phyloP scores from a whole-genome alignment of 1,284 basidiomycete genomes.

The Microbotryum saponariae region DNA sequence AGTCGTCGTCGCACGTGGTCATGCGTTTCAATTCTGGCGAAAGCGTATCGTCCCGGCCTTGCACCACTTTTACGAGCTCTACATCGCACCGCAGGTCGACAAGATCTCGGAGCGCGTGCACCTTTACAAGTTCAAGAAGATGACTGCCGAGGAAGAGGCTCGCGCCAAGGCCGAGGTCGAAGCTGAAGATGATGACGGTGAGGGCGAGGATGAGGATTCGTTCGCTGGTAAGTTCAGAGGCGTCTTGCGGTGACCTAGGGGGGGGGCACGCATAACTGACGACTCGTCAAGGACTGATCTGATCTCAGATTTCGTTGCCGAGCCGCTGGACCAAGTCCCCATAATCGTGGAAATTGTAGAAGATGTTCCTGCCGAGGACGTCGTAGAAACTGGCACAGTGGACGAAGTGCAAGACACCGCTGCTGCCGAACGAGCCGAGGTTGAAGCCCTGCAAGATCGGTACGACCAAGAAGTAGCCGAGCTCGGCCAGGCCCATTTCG shows the following conservation, averaged over 20 bases:
- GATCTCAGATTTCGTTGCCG: constrained; percentile 24
- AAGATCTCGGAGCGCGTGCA: constrained; percentile 35
- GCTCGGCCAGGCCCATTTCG: constrained; percentile 31
- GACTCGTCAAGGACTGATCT: neutral
- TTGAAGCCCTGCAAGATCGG: constrained; percentile 28
- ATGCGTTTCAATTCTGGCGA: constrained; percentile 14
- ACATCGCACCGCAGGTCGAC: constrained; percentile 35
- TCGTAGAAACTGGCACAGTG: neutral
- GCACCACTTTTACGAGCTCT: constrained; percentile 32
- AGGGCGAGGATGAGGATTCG: constrained; percentile 14
- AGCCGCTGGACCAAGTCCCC: constrained; percentile 20
- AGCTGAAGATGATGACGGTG: constrained; percentile 18
- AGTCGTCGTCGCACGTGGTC: constrained; percentile 5
- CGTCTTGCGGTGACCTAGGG: neutral
- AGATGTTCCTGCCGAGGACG: constrained; percentile 2
- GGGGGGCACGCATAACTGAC: neutral
- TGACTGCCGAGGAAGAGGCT: neutral
- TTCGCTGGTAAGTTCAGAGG: constrained; percentile 19
- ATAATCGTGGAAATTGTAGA: neutral
- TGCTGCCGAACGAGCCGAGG: constrained; percentile 27
- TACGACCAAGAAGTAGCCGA: constrained; percentile 33
- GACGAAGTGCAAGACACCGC: constrained; percentile 15
- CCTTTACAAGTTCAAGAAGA: constrained; percentile 32
- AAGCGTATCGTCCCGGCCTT: constrained; percentile 25
- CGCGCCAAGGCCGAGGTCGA: constrained; percentile 14